Conservation (phyloP, 2,329 filamentous ascomycete species). For the Cladophialophora exuberans region DNA sequence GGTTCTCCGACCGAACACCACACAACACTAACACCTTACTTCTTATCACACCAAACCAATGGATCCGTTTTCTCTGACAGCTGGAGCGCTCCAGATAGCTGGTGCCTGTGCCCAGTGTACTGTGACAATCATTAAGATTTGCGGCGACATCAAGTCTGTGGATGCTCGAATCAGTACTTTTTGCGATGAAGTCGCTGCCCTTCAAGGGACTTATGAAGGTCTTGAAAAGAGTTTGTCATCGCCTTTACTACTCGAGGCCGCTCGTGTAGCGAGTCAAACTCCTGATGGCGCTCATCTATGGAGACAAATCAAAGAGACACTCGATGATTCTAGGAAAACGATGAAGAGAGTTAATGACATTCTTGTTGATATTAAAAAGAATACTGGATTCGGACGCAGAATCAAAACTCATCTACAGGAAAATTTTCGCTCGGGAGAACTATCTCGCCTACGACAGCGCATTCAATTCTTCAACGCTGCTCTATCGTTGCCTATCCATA, state of each 20-base stretch:
- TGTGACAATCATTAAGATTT: constrained; percentile 31
- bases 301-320: constrained; percentile 25
- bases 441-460: constrained; percentile 30
- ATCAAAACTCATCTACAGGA: constrained; percentile 29
- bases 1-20: background rate
- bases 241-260: constrained; percentile 29
- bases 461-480: constrained; percentile 31
- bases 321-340: constrained; percentile 29
- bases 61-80: constrained; percentile 27
- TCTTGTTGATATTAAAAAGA: constrained; percentile 23
- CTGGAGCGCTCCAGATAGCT: constrained; percentile 28
- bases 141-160: constrained; percentile 28
- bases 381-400: constrained; percentile 21
- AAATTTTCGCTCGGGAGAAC: constrained; percentile 26
- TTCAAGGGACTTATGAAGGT: constrained; percentile 28
- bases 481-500: constrained; percentile 31
- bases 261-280: constrained; percentile 28
- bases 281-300: constrained; percentile 29
- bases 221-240: constrained; percentile 28
- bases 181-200: constrained; percentile 27
- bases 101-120: constrained; percentile 27
- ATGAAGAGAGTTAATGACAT: constrained; percentile 29
- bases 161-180: constrained; percentile 30
- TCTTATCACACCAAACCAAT: constrained; percentile 6
- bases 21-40: background rate